Evolutionary conservation across 1,139 yeast genomes (phyloP).

Genomic region (Yamadazyma spencermartinsiae): DNA sequence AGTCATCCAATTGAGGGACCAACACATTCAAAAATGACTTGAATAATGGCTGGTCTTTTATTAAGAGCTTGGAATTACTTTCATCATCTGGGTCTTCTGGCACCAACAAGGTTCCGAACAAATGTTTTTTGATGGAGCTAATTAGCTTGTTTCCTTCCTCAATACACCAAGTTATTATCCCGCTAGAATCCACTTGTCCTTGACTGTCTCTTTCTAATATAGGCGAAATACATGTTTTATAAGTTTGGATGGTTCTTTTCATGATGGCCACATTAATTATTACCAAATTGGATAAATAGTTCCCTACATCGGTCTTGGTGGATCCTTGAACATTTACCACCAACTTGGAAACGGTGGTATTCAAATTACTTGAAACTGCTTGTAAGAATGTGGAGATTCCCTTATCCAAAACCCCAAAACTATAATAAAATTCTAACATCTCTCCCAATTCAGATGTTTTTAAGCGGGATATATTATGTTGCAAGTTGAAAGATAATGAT

Average conservation of each 20-base stretch:
- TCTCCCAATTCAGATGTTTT: slow-evolving; percentile 33
- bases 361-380: slow-evolving; percentile 36
- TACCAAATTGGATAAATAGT: slow-evolving; percentile 44
- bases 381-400: slow-evolving; percentile 40
- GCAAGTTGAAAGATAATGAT: slow-evolving; percentile 39
- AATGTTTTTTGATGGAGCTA: slow-evolving; percentile 61
- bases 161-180: slow-evolving; percentile 64
- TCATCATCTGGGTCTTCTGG: slow-evolving; percentile 19
- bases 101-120: slow-evolving; percentile 57
- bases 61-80: slow-evolving; percentile 20
- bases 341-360: slow-evolving; percentile 36
- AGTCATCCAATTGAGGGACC: slow-evolving; percentile 57
- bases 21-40: slow-evolving; percentile 53
- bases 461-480: slow-evolving; percentile 34
- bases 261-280: slow-evolving; percentile 42
- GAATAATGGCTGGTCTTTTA: slow-evolving; percentile 33
- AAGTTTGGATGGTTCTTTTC: slow-evolving; percentile 36
- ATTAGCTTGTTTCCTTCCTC: slow-evolving; percentile 65
- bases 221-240: slow-evolving; percentile 36
- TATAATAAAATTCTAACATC: slow-evolving; percentile 37
- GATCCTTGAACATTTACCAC: slow-evolving; percentile 47
- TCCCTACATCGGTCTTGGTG: slow-evolving; percentile 46
- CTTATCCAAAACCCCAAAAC: slow-evolving; percentile 38
- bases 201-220: slow-evolving; percentile 30
- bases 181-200: slow-evolving; percentile 40